A percentile compares a stretch with the other conserved stretches of the same genome.
Conservation (phyloP, 1,284 basidiomycete genomes). For the Hypsizygus ulmarius region DNA sequence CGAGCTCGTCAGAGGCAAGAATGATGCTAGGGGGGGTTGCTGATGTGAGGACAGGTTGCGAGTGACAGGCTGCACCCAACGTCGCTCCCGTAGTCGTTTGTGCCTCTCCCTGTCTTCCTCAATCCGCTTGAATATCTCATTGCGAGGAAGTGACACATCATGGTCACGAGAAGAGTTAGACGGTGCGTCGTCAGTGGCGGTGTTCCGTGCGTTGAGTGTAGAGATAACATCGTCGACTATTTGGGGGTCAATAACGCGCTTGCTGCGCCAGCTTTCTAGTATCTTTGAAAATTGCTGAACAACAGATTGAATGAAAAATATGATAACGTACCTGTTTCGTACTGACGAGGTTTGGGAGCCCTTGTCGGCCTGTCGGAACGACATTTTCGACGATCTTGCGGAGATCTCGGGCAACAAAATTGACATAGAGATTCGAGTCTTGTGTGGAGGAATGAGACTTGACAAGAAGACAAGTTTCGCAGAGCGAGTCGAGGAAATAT, state of each 20-base stretch:
- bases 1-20: slow-evolving; percentile 53
- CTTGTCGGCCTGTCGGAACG: slow-evolving; percentile 79
- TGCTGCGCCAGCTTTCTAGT: slow-evolving; percentile 81
- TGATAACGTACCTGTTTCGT: slow-evolving; percentile 66
- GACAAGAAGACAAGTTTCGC: slow-evolving; percentile 71
- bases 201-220: slow-evolving; percentile 45
- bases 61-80: slow-evolving; percentile 85
- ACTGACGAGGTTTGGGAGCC: slow-evolving; percentile 82
- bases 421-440: slow-evolving; percentile 63
- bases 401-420: slow-evolving; percentile 73
- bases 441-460: slow-evolving; percentile 52
- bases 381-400: slow-evolving; percentile 75
- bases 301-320: background rate
- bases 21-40: slow-evolving; percentile 53
- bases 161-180: slow-evolving; percentile 12
- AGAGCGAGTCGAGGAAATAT: slow-evolving; percentile 87
- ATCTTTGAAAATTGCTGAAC: slow-evolving; percentile 48
- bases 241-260: slow-evolving; percentile 78
- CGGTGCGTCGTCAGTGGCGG: slow-evolving; percentile 29
- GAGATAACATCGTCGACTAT: slow-evolving; percentile 67
- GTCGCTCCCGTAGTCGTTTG: slow-evolving; percentile 86
- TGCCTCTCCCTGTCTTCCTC: slow-evolving; percentile 95
- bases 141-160: slow-evolving; percentile 41
- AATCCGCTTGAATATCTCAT: slow-evolving; percentile 84
- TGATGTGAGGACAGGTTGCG: slow-evolving; percentile 43